A percentile compares a stretch with the other conserved stretches of the same genome.
These are phyloP conservation scores for Gentiana straminea DNA, from an alignment of 257 asterid genomes.

Conservation along the genomic window DNA sequence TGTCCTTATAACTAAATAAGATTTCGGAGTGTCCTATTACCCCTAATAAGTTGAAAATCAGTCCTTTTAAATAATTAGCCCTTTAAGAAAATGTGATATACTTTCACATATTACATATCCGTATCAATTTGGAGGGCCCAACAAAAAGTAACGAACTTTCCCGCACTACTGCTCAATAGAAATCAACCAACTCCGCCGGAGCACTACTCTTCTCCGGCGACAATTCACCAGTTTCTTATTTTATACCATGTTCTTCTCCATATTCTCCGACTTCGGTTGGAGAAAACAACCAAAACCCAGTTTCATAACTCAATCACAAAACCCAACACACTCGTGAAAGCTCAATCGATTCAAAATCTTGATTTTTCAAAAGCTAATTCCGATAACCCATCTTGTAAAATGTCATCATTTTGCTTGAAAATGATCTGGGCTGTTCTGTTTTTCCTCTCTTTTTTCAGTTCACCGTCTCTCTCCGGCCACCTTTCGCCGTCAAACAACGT, in stretches of 20 bases:
- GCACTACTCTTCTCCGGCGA: background rate
- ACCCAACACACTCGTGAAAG: background rate
- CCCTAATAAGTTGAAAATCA: no score
- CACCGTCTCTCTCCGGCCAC: constrained; percentile 20
- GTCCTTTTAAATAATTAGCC: no score
- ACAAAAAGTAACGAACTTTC: no score
- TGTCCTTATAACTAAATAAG: no score
- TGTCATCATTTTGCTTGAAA: constrained; percentile 8
- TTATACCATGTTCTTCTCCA: background rate
- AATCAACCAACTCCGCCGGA: no score
- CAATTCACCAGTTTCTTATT: background rate
- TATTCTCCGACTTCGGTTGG: background rate
- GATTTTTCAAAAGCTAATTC: background rate
- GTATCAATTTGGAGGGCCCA: no score
- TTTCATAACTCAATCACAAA: background rate
- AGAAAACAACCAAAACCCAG: background rate
- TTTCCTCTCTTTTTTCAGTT: constrained; percentile 15
- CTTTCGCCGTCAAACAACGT: constrained; percentile 27
- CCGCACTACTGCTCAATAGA: no score
- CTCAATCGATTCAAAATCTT: background rate
- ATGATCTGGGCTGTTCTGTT: constrained; percentile 11
- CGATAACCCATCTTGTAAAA: background rate
- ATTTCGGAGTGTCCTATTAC: no score
- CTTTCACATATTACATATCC: no score
- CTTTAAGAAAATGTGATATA: no score